phyloP scores from a whole-genome alignment of 441 rosid genomes.

The Caryocar brasiliense region DNA sequence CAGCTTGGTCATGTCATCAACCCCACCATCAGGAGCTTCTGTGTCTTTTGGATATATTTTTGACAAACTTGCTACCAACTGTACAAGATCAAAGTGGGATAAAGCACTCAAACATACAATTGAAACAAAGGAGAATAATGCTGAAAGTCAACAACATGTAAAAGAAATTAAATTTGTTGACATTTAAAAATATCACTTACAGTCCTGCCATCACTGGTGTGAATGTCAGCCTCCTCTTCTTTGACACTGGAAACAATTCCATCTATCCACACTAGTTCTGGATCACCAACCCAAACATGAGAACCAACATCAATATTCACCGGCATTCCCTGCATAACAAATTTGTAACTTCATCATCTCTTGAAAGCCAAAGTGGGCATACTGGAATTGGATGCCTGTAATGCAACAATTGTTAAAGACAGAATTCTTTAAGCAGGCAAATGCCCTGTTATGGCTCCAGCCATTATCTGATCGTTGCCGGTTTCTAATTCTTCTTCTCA shows the following conservation, averaged over 20 bases:
- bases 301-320: conserved; percentile 45
- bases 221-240: conserved; percentile 58
- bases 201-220: conserved; percentile 36
- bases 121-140: neutral
- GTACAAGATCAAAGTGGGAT: conserved; percentile 5
- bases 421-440: too few relatives aligned
- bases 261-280: conserved; percentile 52
- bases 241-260: conserved; percentile 49
- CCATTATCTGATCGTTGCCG: too few relatives aligned
- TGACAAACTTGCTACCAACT: conserved; percentile 51
- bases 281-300: conserved; percentile 75
- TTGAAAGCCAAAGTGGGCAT: neutral
- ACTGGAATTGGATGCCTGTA: neutral
- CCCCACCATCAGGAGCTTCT: conserved; percentile 62
- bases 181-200: conserved; percentile 21
- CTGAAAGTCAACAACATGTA: neutral
- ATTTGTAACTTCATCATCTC: neutral
- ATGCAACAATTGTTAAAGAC: neutral
- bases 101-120: neutral
- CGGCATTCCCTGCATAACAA: conserved; percentile 27
- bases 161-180: neutral
- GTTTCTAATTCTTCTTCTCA: too few relatives aligned
- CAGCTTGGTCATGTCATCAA: conserved; percentile 86
- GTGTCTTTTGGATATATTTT: conserved; percentile 50
- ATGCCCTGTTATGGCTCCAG: too few relatives aligned